phyloP scores from a whole-genome alignment of 176 grass and related monocot species.

The Carex parvula region DNA sequence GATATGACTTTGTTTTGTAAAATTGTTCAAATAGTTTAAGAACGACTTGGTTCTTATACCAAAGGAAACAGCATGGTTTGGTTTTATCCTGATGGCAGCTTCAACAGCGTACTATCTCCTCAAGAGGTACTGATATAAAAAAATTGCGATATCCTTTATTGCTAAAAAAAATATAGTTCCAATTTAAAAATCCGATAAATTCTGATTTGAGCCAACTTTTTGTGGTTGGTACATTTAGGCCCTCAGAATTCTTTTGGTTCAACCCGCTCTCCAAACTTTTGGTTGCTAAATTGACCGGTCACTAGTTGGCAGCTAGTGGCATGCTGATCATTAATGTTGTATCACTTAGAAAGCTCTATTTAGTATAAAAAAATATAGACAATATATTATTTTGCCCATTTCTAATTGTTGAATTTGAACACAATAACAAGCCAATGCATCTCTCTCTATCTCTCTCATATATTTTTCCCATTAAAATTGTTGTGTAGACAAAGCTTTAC shows the following conservation, averaged over 20 bases:
- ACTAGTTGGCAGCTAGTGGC: not conserved
- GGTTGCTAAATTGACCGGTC: not conserved
- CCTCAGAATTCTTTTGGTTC: not conserved
- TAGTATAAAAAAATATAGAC: too few species aligned
- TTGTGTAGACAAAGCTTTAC: constrained; percentile 60
- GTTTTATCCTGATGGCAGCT: constrained; percentile 83
- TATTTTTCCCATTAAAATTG: not conserved
- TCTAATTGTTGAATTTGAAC: not conserved
- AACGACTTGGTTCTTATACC: constrained; percentile 74
- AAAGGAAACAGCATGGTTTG: constrained; percentile 93
- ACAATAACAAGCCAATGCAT: not conserved
- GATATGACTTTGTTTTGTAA: constrained; percentile 10
- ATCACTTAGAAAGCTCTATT: too few species aligned
- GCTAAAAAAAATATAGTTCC: not conserved
- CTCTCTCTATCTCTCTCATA: not conserved
- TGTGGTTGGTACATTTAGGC: not conserved
- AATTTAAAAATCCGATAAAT: not conserved
- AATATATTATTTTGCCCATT: not conserved
- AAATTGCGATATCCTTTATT: not conserved
- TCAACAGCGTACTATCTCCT: constrained; percentile 6
- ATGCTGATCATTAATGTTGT: not conserved
- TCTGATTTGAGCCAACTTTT: not conserved
- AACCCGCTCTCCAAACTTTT: not conserved
- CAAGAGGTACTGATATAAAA: constrained; percentile 10
- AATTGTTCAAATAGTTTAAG: constrained; percentile 56